Conservation (phyloP, 805 yeast genomes). For the Zygosaccharomyces bisporus region DNA sequence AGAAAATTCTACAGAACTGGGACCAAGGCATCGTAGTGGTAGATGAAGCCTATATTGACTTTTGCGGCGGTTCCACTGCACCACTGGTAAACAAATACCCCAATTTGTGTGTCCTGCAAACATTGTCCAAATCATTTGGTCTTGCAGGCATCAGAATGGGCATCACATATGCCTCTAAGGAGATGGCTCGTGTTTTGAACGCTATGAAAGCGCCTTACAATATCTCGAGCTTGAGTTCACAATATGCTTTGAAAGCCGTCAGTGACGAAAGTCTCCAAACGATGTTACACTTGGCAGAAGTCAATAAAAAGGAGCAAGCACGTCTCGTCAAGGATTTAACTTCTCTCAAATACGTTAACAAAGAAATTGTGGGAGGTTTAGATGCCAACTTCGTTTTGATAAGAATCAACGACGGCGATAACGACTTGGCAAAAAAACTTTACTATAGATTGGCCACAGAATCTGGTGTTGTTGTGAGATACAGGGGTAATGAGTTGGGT, state of each 20-base stretch:
- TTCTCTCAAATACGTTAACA: constrained; percentile 54
- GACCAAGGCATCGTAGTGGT: constrained; percentile 80
- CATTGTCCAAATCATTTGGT: constrained; percentile 92
- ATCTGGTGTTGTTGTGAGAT: constrained; percentile 80
- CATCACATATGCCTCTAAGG: constrained; percentile 60
- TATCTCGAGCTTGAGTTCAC: constrained; percentile 75
- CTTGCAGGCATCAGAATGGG: constrained; percentile 94
- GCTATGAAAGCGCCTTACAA: constrained; percentile 96
- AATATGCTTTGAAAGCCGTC: constrained; percentile 72
- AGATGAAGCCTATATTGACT: constrained; percentile 96
- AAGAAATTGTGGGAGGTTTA: constrained; percentile 72
- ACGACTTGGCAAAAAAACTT: constrained; percentile 61
- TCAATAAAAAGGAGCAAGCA: constrained; percentile 53
- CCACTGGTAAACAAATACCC: constrained; percentile 79
- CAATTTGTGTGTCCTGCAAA: constrained; percentile 83
- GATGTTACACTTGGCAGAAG: constrained; percentile 54
- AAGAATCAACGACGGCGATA: constrained; percentile 63
- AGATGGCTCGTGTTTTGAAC: constrained; percentile 66
- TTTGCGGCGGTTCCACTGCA: constrained; percentile 69
- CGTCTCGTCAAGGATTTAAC: constrained; percentile 52
- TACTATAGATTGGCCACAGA: constrained; percentile 69
- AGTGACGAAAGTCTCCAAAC: constrained; percentile 48
- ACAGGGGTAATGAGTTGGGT: constrained; percentile 85
- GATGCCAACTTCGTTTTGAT: constrained; percentile 84
- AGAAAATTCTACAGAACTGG: constrained; percentile 43